These are phyloP conservation scores for Westerdykella ornata DNA, from an alignment of 2,329 filamentous ascomycete genomes.

Conservation along the genomic window DNA sequence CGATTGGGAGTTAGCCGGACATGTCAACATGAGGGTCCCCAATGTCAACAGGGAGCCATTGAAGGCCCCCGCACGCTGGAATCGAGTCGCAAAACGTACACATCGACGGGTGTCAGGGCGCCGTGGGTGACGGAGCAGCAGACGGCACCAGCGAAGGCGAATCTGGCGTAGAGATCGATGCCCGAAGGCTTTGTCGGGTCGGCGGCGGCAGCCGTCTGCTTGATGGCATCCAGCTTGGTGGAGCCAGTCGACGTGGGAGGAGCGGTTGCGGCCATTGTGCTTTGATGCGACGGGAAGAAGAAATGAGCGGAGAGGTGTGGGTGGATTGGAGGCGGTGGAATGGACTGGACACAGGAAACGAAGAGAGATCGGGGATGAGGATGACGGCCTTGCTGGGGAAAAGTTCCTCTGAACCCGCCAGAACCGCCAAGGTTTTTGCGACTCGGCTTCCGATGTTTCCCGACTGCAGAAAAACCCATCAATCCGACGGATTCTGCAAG, in stretches of 20 bases:
- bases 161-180: constrained; percentile 80
- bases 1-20: constrained; percentile 2
- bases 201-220: constrained; percentile 42
- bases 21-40: not conserved
- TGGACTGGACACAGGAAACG: constrained; percentile 14
- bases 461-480: too few species aligned
- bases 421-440: too few species aligned
- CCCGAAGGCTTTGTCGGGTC: constrained; percentile 54
- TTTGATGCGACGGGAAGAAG: constrained; percentile 11
- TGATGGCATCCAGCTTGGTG: constrained; percentile 48
- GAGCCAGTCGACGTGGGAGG: constrained; percentile 47
- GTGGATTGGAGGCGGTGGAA: constrained; percentile 11
- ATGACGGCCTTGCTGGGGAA: constrained; percentile 2
- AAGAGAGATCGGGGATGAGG: too few species aligned
- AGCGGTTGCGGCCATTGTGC: constrained; percentile 30
- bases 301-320: constrained; percentile 25
- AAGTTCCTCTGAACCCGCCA: constrained; percentile 6
- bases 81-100: constrained; percentile 60
- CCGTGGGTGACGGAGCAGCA: constrained; percentile 99
- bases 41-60: constrained; percentile 19
- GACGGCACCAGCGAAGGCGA: constrained; percentile 93
- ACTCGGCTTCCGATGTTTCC: too few species aligned
- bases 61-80: constrained; percentile 7
- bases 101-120: constrained; percentile 94
- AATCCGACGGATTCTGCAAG: too few species aligned